Conservation (phyloP, 1,284 basidiomycete species). For the Marasmius tenuissimus region DNA sequence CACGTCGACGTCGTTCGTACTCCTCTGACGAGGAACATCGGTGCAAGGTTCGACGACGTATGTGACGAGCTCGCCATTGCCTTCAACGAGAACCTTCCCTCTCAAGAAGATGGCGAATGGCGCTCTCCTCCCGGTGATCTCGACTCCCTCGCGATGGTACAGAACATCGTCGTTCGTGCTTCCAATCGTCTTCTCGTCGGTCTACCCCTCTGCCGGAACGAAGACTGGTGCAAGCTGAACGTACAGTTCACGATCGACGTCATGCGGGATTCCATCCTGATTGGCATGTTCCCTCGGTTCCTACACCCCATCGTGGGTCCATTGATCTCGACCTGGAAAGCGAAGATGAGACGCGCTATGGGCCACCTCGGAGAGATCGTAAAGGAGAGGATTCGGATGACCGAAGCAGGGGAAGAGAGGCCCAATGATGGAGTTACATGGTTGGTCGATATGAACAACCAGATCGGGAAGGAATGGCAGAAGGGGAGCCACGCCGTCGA, state of each 20-base stretch:
- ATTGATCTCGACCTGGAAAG: background rate
- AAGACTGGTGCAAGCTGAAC: conserved; percentile 31
- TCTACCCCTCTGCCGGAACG: conserved; percentile 27
- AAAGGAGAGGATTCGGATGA: background rate
- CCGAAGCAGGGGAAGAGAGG: too few species aligned
- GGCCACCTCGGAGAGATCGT: conserved; percentile 3
- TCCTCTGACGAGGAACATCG: conserved; percentile 8
- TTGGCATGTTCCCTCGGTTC: conserved; percentile 27
- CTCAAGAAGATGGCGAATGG: background rate
- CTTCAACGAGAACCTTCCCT: background rate
- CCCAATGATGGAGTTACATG: conserved; percentile 3
- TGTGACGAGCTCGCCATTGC: conserved; percentile 3
- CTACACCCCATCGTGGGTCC: conserved; percentile 28
- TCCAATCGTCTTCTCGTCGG: conserved; percentile 25
- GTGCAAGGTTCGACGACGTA: background rate
- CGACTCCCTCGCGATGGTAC: conserved; percentile 17
- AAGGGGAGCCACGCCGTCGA: background rate
- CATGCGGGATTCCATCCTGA: conserved; percentile 18
- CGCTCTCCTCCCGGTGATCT: background rate
- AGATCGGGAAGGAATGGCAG: background rate
- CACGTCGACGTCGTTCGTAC: conserved; percentile 8
- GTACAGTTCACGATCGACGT: conserved; percentile 30
- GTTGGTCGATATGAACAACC: background rate
- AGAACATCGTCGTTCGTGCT: conserved; percentile 20
- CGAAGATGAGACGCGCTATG: background rate